Evolutionary conservation across 106 monocot genomes (phyloP).

Genomic region (Dioscorea alata): DNA sequence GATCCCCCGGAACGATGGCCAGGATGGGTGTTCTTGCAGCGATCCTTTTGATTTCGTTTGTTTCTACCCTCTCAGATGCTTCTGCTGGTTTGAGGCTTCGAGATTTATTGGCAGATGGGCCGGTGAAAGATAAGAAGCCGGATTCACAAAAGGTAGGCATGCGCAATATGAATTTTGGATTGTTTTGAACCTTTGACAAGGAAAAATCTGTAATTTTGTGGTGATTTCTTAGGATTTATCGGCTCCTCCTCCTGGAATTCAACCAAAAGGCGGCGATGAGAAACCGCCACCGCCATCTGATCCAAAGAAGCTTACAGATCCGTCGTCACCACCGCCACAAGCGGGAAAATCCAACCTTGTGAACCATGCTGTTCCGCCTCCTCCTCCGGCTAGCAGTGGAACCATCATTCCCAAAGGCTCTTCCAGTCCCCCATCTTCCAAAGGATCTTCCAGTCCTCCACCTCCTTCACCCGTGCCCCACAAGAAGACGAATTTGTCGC

Average conservation of each 20-base stretch:
- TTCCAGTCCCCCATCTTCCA: too few species aligned
- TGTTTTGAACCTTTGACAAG: background rate
- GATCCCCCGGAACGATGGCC: too few species aligned
- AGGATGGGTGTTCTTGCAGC: too few species aligned
- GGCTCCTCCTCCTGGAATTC: background rate
- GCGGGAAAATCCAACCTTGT: too few species aligned
- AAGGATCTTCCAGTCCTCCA: too few species aligned
- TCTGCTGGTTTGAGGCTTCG: slow-evolving; percentile 1
- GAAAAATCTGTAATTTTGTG: background rate
- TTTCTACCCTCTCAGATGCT: background rate
- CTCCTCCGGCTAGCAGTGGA: too few species aligned
- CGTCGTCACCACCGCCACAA: too few species aligned
- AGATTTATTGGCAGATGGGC: slow-evolving; percentile 21
- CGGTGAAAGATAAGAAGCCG: background rate
- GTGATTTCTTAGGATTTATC: background rate
- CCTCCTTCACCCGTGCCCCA: too few species aligned
- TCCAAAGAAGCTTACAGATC: background rate
- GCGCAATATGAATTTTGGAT: background rate
- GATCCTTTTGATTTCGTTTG: background rate
- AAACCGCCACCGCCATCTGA: background rate
- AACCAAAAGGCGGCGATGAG: background rate
- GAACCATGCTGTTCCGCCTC: too few species aligned
- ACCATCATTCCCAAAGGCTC: too few species aligned
- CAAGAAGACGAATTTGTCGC: too few species aligned
- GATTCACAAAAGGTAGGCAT: slow-evolving; percentile 18